Base-by-base conservation (phyloP, 257 asterid species). In the Ophiorrhiza pumila region DNA sequence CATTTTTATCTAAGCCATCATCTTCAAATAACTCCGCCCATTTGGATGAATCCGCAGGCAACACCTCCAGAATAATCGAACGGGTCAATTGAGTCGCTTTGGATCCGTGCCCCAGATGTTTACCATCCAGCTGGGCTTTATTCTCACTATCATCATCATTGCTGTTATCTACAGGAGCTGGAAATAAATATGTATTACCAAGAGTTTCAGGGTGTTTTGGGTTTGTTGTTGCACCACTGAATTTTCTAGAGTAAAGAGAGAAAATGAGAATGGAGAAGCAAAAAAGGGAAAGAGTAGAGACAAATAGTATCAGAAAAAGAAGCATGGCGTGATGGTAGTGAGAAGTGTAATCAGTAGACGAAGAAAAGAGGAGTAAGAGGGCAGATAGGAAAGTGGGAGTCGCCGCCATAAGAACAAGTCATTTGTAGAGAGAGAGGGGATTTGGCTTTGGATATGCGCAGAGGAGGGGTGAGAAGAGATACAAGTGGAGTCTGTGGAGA, bases 41-140 rank as follows among this genome's bases (percentile, higher is more conserved):
- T 80, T 83, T 80, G 22, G 84, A 80, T 8, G 91, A 78, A 62
- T 73, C 82, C 65, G 90, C 71, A 15, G 97, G 95, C 78, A 89
- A 79, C 81, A 90, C 83, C 87, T 83, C 91, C 4, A 84, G 79
- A 56, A 87, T 85, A 76, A 89, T 57, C 22, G 92, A 82, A 14
- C 76, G 81, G 78, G 85, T 65, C 77, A 81, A 35, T 75, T 70
- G 80, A 81, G 77, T 80, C 86, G 83, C 87, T 71, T 76, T 68
- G 82, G 68, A 67, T 73, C 82, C 73, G 2, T 37, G 73, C 50
- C 69, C 76, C 56, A 60, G 37, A 13, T 32, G 43, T 60, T 22
- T 9, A 50, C 6, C 53, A 27, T 11, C 22, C 63, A 57, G 7
- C 10, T 43, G 46, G 25, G 59, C 29, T 35, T 27, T 50, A 22